Conservation (phyloP, 148 eudicot genomes). For the Rhododendron griersonianum region DNA sequence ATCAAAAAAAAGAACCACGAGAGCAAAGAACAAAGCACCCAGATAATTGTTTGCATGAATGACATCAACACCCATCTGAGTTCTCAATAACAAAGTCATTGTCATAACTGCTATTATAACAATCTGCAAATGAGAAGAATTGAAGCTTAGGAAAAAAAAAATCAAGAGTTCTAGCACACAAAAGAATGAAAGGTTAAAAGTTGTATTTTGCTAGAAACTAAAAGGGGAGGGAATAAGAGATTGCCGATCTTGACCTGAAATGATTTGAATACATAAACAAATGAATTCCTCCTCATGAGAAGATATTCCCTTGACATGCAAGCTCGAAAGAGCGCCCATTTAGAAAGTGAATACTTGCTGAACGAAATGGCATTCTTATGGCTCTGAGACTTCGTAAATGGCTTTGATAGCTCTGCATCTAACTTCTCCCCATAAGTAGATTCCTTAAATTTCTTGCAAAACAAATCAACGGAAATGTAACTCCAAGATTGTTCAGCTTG, state of each 20-base stretch:
- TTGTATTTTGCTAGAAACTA: neutral
- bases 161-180: neutral
- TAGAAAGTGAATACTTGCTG: slow-evolving; percentile 43
- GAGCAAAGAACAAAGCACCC: slow-evolving; percentile 67
- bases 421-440: slow-evolving; percentile 43
- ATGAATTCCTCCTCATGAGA: slow-evolving; percentile 66
- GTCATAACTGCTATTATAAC: slow-evolving; percentile 41
- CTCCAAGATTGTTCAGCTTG: slow-evolving; percentile 25
- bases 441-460: slow-evolving; percentile 45
- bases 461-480: slow-evolving; percentile 44
- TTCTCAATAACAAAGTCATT: slow-evolving; percentile 64
- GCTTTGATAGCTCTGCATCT: slow-evolving; percentile 37
- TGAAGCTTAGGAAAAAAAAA: neutral
- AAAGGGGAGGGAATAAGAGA: neutral
- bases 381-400: slow-evolving; percentile 38
- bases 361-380: slow-evolving; percentile 45
- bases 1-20: slow-evolving; percentile 53
- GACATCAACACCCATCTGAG: slow-evolving; percentile 52
- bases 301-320: slow-evolving; percentile 74
- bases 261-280: slow-evolving; percentile 60
- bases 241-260: slow-evolving; percentile 40
- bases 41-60: slow-evolving; percentile 60
- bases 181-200: neutral
- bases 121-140: slow-evolving; percentile 43
- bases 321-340: slow-evolving; percentile 61